A percentile compares a stretch with the other conserved stretches of the same genome.
Evolutionary conservation across 176 grass and related monocot genomes (phyloP).

Genomic region (Oryza meridionalis): DNA sequence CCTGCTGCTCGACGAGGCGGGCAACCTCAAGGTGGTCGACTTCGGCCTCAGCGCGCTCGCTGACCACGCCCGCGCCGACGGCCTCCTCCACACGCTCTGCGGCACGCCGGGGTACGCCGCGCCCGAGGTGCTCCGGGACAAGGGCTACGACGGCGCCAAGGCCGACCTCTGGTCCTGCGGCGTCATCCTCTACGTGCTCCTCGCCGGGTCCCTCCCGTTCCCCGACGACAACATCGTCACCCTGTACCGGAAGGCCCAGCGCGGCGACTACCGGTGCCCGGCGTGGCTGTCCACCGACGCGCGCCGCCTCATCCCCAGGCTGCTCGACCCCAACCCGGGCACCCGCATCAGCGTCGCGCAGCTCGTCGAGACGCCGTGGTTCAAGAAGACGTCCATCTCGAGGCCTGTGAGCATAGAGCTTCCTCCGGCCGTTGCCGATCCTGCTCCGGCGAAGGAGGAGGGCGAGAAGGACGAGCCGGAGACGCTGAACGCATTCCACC

Average conservation of each 20-base stretch:
- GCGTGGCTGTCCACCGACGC: conserved; percentile 86
- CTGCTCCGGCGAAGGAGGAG: conserved; percentile 21
- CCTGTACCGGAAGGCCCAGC: conserved; percentile 83
- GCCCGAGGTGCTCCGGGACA: conserved; percentile 78
- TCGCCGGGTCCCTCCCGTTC: conserved; percentile 84
- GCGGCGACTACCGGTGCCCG: conserved; percentile 82
- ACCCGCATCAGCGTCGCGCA: conserved; percentile 77
- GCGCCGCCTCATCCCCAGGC: conserved; percentile 55
- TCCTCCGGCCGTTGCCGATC: conserved; percentile 36
- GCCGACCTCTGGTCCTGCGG: conserved; percentile 95
- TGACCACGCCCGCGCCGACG: conserved; percentile 72
- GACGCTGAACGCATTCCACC: conserved; percentile 82
- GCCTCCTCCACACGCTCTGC: conserved; percentile 93
- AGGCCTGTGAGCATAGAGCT: conserved; percentile 33
- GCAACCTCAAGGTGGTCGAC: conserved; percentile 91
- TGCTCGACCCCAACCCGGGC: conserved; percentile 81
- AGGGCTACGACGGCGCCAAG: conserved; percentile 89
- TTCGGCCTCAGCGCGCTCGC: conserved; percentile 87
- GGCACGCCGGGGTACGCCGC: conserved; percentile 92
- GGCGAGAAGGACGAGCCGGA: conserved; percentile 46
- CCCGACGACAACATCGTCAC: conserved; percentile 73
- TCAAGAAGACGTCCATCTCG: conserved; percentile 54
- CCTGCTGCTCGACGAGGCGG: conserved; percentile 76
- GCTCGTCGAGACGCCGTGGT: conserved; percentile 87
- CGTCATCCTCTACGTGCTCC: conserved; percentile 91